Base-by-base conservation (phyloP, 139 green algal genomes). In the Asterochloris sp. region DNA sequence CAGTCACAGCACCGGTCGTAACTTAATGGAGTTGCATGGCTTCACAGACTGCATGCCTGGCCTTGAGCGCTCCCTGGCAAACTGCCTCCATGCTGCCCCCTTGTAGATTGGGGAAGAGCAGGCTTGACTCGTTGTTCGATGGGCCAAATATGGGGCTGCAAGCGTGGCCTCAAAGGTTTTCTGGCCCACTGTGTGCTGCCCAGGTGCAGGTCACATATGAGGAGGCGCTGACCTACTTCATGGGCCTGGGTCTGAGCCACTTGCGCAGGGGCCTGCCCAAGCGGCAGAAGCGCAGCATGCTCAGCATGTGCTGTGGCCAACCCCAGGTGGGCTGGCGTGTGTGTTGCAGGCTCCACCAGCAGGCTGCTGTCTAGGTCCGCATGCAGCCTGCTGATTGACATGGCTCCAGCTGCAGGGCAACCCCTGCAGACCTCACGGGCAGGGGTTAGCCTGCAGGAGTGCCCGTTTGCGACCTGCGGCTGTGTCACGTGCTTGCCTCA, bases 141-240 rank as follows among this genome's bases (percentile, higher is more conserved):
- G 9, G 66, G 17, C 19, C 66, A 21, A 21, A 78, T 11, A 12
- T 78, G 76, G 17, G 24, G 28, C 29, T 0, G 24, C 69, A 76
- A 0, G 29, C 16, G 17, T 21, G 28, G 10, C 21, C n/a, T 26
- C 66, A 71, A 24, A 21, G 21, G 9, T 24, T 71, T 6, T 21
- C 21, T 26, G 21, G 76, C 38, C 13, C 29, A 69, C 26, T 69
- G 76, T 71, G 66, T 24, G 66, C 21, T 71, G 19, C 66, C 17
- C 66, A 24, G 4, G 4, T 24, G 21, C 60, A 80, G 76, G 76
- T 80, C 60, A 61, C 60, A 21, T 80, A 80, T 69, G 60, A 28
- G 14, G 76, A 80, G 76, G 76, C 76, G 60, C 76, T 80, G n/a
- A 47, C 67, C 60, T 80, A 80, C 23, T 69, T 80, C 23, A 16